Evolutionary conservation across 176 grass and related monocot species (phyloP).

Genomic region (Triticum aestivum): IWGSC_CS_RefSeq_v2.1 NC_057801.1:438714488-438714987

Average conservation of each 20-base stretch:
- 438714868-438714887: background rate
- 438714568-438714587: background rate
- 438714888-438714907: no score
- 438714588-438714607: background rate
- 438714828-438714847: slow-evolving; percentile 39
- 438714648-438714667: slow-evolving; percentile 1
- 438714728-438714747: slow-evolving; percentile 64
- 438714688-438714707: slow-evolving; percentile 28
- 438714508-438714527: background rate
- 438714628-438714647: slow-evolving; percentile 36
- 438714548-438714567: background rate
- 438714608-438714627: slow-evolving; percentile 18
- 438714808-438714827: slow-evolving; percentile 69
- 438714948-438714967: background rate
- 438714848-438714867: slow-evolving; percentile 61
- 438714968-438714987: background rate
- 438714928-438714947: background rate
- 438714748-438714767: slow-evolving; percentile 56
- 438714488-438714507: no score
- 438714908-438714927: background rate
- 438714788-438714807: slow-evolving; percentile 56
- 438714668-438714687: slow-evolving; percentile 16
- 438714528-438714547: background rate
- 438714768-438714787: slow-evolving; percentile 42
- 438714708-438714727: slow-evolving; percentile 60